These are phyloP conservation scores for Ophiostoma populinum DNA, from an alignment of 2,329 filamentous ascomycete species.

Conservation along the genomic window DNA sequence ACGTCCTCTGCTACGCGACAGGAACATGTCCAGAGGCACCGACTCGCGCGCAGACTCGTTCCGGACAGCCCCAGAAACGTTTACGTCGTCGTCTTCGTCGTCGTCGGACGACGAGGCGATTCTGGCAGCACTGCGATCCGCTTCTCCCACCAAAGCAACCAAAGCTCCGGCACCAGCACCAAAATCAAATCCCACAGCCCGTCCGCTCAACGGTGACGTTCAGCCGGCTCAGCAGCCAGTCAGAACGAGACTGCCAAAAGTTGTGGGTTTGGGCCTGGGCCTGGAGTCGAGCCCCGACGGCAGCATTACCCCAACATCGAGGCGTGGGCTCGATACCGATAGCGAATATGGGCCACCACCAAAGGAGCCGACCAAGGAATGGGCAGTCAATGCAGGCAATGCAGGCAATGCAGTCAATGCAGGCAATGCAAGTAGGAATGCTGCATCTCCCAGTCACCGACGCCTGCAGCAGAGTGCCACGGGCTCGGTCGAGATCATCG, in stretches of 20 bases:
- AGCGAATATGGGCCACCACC: slow-evolving; percentile 35
- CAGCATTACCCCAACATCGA: slow-evolving; percentile 24
- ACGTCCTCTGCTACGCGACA: slow-evolving; percentile 31
- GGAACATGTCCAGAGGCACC: slow-evolving; percentile 32
- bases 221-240: too few species aligned
- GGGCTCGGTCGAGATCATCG: slow-evolving; percentile 20
- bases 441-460: slow-evolving; percentile 31
- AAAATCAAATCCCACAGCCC: slow-evolving; percentile 22
- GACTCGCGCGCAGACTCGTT: slow-evolving; percentile 55
- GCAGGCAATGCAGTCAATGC: too few species aligned
- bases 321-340: slow-evolving; percentile 34
- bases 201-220: slow-evolving; percentile 16
- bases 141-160: too few species aligned
- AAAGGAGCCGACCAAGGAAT: slow-evolving; percentile 32
- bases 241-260: slow-evolving; percentile 17
- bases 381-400: slow-evolving; percentile 35
- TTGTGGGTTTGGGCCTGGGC: slow-evolving; percentile 26
- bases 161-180: slow-evolving; percentile 24
- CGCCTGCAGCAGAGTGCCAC: slow-evolving; percentile 14
- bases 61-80: slow-evolving; percentile 50
- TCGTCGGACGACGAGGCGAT: slow-evolving; percentile 44
- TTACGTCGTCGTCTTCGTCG: slow-evolving; percentile 20
- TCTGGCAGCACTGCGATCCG: slow-evolving; percentile 30
- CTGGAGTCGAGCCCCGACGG: slow-evolving; percentile 24
- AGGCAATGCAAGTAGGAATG: slow-evolving; percentile 33